Base-by-base conservation (phyloP, 1,284 basidiomycete species). In the Cryptococcus sp. region DNA sequence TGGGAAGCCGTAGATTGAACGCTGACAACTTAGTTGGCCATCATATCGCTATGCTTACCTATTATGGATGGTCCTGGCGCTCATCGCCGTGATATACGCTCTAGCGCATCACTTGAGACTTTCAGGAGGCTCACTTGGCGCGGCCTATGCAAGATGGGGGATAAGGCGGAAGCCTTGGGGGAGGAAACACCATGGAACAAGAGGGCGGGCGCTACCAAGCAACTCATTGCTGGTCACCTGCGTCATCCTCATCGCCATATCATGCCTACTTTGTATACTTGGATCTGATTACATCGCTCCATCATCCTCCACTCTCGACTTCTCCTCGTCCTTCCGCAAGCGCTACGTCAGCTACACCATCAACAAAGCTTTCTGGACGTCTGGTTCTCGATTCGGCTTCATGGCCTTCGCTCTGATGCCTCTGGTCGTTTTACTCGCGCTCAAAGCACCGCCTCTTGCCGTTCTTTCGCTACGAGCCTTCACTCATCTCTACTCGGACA, bases 381-480 rank as follows among this genome's bases (percentile, higher is more conserved):
- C 85, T 0, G 88, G 86, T 17, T 85, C 84, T 30, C 82, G 91
- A 22, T 84, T 86, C 10, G 91, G 91, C 1, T 81, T 88, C 60
- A 86, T 92, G 57, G 85, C 88, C 2, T 92, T 90, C 69, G 86
- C 89, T 1, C 81, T 93, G 30, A 81, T 90, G 30, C 91, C 91
- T 0, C 82, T 93, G 17, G 85, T 86, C 55, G 81, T 93, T 55
- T 81, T 91, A 11, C 83, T 92, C 58, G 90, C 87, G 3, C 83
- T 93, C 73, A 93, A 92, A 75, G 83, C 88, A 3, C 86, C 88
- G 13, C 91, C 91, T 0, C 88, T 91, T 68, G 90, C 90, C 50
- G 69, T 92, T 47, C 85, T 92, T 67, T 85, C 90, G n/a, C 80
- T 88, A 23, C 84, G 85, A 0, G 84, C 84, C 61, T 81, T 88